Evolutionary conservation across 257 asterid species (phyloP).

Genomic region (Eustoma russellianum): DNA sequence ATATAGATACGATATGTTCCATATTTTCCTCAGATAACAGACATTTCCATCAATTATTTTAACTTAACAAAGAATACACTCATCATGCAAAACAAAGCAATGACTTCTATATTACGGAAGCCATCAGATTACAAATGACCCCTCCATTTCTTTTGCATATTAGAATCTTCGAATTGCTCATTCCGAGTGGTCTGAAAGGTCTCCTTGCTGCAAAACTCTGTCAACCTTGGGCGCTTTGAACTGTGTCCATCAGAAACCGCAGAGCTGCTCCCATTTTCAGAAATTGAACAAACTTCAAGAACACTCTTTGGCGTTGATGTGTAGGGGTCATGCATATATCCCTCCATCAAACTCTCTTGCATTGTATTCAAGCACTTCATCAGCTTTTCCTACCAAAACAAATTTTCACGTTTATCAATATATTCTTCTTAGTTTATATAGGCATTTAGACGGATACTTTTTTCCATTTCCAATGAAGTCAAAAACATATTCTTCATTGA

Average conservation of each 20-base stretch:
- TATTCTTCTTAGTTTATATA: too few relatives aligned
- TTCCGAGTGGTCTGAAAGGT: slow-evolving; percentile 20
- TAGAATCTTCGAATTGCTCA: slow-evolving; percentile 17
- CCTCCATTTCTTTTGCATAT: background rate
- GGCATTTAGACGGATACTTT: too few relatives aligned
- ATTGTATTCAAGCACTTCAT: slow-evolving; percentile 27
- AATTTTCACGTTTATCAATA: background rate
- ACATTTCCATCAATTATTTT: too few relatives aligned
- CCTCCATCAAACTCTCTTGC: slow-evolving; percentile 22
- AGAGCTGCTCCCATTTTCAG: slow-evolving; percentile 11
- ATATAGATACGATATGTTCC: too few relatives aligned
- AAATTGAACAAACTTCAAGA: slow-evolving; percentile 20
- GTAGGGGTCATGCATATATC: slow-evolving; percentile 10
- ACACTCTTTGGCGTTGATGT: slow-evolving; percentile 25
- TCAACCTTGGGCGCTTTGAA: slow-evolving; percentile 28
- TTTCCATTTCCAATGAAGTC: too few relatives aligned
- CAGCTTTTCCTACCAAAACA: slow-evolving; percentile 23
- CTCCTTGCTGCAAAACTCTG: slow-evolving; percentile 14
- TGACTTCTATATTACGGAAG: background rate
- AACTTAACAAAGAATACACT: too few relatives aligned
- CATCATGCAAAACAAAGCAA: too few relatives aligned
- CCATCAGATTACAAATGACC: background rate
- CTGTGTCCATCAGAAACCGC: slow-evolving; percentile 12
- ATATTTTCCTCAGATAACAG: too few relatives aligned
- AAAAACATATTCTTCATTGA: too few relatives aligned